Base-by-base conservation (phyloP, 2,329 filamentous ascomycete species). In the Fusarium sarcochroum region DNA sequence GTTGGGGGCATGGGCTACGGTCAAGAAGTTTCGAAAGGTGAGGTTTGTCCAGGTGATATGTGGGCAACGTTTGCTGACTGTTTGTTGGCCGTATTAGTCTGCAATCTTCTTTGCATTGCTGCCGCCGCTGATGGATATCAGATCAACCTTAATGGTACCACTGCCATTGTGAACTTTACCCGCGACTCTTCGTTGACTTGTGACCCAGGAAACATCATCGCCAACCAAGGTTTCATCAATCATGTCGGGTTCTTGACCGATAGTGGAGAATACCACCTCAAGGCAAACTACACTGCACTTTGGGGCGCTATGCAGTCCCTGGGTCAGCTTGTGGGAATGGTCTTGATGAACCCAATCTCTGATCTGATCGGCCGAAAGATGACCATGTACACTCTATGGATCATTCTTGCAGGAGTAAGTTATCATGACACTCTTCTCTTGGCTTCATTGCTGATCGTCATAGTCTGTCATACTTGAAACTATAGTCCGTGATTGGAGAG, bases 291-390 rank as follows among this genome's bases (percentile, higher is more conserved):
- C 27, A 63, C 45, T 9, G 58, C 59, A 30, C 52, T 55, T 7
- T 68, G 65, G 65, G 53, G 62, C 2, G 53, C 52, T 5, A 52
- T 63, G 51, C 48, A 55, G n/a, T 66, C 61, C 8, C 45, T 61
- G 7, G 61, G 61, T 6, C 61, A 68, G 20, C 34, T 68, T 25
- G 37, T 59, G 18, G 65, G 53, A 20, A 58, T 66, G 53, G 32
- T 58, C 2, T 32, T 37, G 6, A 47, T 68, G 30, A 61, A 38
- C 13, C 58, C 49, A 6, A 45, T 68, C 5, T 66, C 61, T 3
- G 57, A 60, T 2, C 14, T 20, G 1, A 56, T 66, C 18, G 65
- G 65, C 10, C 53, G 61, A 25, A 34, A 30, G 10, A 30, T 30
- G 27, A 30, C 27, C 27, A 30, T 30, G 27, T 30, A 13, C 27